Conservation (phyloP, 768 basidiomycete species). For the Pleurotus salmoneostramineus region DNA sequence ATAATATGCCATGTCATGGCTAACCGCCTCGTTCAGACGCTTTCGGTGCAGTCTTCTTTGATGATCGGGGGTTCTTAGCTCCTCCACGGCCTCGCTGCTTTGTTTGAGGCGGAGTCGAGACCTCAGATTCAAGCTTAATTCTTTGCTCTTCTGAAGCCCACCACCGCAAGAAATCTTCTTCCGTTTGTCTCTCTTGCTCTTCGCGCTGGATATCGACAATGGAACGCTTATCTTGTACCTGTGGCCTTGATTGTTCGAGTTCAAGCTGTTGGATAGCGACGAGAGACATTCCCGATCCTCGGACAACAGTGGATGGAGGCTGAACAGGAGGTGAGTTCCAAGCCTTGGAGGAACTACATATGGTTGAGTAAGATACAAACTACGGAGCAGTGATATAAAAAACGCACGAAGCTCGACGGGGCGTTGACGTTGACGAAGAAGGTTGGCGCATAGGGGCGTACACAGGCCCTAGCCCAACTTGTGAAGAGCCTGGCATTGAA, state of each 20-base stretch:
- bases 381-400: background rate
- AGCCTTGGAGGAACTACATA: conserved; percentile 42
- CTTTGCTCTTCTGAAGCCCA: conserved; percentile 84
- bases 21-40: background rate
- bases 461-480: conserved; percentile 55
- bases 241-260: conserved; percentile 40
- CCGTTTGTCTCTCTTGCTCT: conserved; percentile 60
- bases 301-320: conserved; percentile 28
- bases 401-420: conserved; percentile 51
- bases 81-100: background rate
- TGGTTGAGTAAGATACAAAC: background rate
- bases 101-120: conserved; percentile 10
- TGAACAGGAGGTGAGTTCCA: conserved; percentile 62
- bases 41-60: background rate
- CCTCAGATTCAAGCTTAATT: conserved; percentile 46
- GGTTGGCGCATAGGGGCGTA: conserved; percentile 57
- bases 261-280: conserved; percentile 83
- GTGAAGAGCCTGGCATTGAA: conserved; percentile 17
- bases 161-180: conserved; percentile 85
- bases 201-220: conserved; percentile 85
- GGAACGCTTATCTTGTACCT: conserved; percentile 53
- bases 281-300: conserved; percentile 54
- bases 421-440: conserved; percentile 17
- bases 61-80: background rate
- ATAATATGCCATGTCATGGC: background rate